Conservation (phyloP, 1,139 yeast genomes). For the Eremothecium gossypii region DNA sequence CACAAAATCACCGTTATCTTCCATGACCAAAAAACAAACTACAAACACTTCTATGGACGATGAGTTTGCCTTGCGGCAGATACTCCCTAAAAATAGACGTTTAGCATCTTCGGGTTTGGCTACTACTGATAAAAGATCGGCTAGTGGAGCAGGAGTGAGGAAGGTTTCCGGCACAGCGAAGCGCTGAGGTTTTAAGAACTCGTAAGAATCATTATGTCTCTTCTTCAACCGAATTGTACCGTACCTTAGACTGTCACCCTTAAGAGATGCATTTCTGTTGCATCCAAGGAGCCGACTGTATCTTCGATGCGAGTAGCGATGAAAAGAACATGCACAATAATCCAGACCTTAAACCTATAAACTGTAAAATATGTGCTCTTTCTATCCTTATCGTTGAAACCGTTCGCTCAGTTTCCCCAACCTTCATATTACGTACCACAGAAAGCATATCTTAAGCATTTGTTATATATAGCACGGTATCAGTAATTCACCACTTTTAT, state of each 20-base stretch:
- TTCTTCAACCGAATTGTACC: no score
- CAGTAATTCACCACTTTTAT: constrained; percentile 26
- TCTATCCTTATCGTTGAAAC: no score
- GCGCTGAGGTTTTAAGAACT: constrained; percentile 7
- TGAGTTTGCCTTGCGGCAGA: constrained; percentile 17
- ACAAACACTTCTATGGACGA: constrained; percentile 10
- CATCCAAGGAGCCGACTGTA: no score
- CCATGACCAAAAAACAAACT: constrained; percentile 4
- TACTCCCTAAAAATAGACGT: constrained; percentile 27
- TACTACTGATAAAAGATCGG: constrained; percentile 17
- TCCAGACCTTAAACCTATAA: no score
- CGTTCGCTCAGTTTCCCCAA: no score
- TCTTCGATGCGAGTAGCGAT: no score
- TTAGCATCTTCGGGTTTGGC: constrained; percentile 14
- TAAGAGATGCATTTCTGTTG: no score
- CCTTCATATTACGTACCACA: neutral
- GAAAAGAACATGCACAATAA: no score
- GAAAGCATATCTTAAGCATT: constrained; percentile 1
- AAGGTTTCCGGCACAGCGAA: constrained; percentile 27
- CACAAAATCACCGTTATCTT: neutral
- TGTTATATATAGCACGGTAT: constrained; percentile 26
- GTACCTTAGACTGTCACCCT: no score
- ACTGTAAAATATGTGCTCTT: no score
- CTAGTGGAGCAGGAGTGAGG: constrained; percentile 28
- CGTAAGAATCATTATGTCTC: no score